phyloP scores from a whole-genome alignment of 2,329 filamentous ascomycete species.

The Colletotrichum sp. region DNA sequence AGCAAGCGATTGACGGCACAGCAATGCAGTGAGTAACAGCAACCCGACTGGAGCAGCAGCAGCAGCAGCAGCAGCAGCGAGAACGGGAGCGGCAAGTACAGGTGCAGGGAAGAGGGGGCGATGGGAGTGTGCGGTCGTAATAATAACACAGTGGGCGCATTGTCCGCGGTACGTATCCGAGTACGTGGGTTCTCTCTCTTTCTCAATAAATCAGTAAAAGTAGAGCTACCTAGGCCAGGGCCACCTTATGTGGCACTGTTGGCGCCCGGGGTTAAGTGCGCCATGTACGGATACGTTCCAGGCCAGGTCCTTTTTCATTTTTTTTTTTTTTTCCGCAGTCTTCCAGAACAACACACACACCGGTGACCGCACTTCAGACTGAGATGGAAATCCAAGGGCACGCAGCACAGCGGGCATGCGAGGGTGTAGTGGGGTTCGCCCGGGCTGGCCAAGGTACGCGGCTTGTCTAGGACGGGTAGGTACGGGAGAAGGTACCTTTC shows the following conservation, averaged over 20 bases:
- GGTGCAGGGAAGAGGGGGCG: neutral
- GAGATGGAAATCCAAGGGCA: neutral
- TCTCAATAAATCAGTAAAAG: neutral
- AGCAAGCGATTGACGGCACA: neutral
- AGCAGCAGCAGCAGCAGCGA: neutral
- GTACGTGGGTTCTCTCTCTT: neutral
- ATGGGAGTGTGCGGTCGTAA: neutral
- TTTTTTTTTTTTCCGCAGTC: neutral
- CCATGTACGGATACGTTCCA: neutral
- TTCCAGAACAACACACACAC: neutral
- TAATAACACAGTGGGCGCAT: conserved; percentile 3
- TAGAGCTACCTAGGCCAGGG: neutral
- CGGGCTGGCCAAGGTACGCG: neutral
- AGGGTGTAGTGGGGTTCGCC: conserved; percentile 19
- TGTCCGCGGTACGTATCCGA: neutral
- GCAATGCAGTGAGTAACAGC: neutral
- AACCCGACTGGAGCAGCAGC: neutral
- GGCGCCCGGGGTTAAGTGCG: neutral
- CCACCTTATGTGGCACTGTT: neutral
- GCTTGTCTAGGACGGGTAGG: neutral
- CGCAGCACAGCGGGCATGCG: neutral
- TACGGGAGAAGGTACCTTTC: neutral
- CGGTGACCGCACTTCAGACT: neutral
- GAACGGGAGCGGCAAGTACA: neutral
- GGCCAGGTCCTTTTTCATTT: neutral